Evolutionary conservation across 805 yeast genomes (phyloP), one percentile per base, ranked within the genome.

Genomic region (Peterozyma toletana): DNA sequence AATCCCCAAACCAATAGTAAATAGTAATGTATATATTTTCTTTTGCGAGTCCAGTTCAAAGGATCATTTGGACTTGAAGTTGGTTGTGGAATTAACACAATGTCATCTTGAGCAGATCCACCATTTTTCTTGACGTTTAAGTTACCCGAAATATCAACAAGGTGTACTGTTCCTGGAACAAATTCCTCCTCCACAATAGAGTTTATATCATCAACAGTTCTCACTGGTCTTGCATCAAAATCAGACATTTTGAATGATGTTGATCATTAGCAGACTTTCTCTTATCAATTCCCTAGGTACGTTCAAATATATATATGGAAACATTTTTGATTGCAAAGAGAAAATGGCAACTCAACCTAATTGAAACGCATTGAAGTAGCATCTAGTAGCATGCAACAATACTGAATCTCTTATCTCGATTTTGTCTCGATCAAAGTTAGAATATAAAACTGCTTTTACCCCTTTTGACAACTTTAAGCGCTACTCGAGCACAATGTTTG

Each of bases 61-160:
- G 88, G 88, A 53, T 83, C 89, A 50, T 81, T 76, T 7, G 86
- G 84, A 48, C 80, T 80, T 41, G 72, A 77, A 0, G 83, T 71
- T 2, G 89, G 89, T 9, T 76, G 75, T 30, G 89, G 88, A 38
- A 78, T 71, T 37, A 80, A 62, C 11, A 82, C 74, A 46, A 80
- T 70, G 33, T 63, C 62, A 9, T 58, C 51, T 29, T 57, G 52
- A 1, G 53, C 49, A 30, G 60, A 58, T 3, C 62, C 67, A 5
- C 11, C 33, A n/a, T 40, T 58, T 35, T 59, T 57, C 37, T 57
- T 60, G 16, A 60, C 66, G 38, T 57, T 48, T 31, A 59, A 50
- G 36, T 44, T 50, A 9, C 65, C 68, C 34, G 64, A 67, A 11
- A 65, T 17, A 50, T 73, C 80, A 35, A 77, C 73, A 30, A 77